Conservation (phyloP, 768 basidiomycete genomes). For the Suillus alpinus region DNA sequence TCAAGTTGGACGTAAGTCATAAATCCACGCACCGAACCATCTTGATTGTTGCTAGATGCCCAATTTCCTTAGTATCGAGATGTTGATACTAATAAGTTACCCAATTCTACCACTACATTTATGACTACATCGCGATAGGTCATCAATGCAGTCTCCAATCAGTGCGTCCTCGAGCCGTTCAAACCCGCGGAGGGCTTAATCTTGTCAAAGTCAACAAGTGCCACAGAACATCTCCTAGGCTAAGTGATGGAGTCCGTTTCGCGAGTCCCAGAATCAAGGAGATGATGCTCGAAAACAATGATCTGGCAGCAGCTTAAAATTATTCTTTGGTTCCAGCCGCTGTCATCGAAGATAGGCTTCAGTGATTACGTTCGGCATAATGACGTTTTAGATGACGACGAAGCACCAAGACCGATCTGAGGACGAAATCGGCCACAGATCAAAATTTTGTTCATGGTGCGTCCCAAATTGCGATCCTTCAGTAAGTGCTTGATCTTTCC, state of each 20-base stretch:
- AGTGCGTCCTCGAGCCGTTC: background rate
- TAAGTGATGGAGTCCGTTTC: background rate
- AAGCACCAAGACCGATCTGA: background rate
- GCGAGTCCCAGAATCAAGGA: background rate
- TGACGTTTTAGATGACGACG: background rate
- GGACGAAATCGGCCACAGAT: background rate
- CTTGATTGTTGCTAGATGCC: background rate
- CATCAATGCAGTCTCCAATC: background rate
- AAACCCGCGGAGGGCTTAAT: background rate
- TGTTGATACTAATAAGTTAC: background rate
- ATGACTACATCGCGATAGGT: background rate
- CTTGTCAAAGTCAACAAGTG: background rate
- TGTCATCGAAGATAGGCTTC: background rate
- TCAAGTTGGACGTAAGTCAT: background rate
- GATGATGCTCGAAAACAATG: background rate
- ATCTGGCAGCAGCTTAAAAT: background rate
- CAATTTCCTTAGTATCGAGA: background rate
- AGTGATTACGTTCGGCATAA: background rate
- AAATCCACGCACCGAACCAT: background rate
- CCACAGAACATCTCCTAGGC: background rate
- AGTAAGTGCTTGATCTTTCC: background rate
- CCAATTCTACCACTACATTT: background rate
- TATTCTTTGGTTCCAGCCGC: background rate
- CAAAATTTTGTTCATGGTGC: background rate
- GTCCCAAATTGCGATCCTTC: background rate